Base-by-base conservation (phyloP, 2,329 filamentous ascomycete genomes). In the Geosmithia flava region DNA sequence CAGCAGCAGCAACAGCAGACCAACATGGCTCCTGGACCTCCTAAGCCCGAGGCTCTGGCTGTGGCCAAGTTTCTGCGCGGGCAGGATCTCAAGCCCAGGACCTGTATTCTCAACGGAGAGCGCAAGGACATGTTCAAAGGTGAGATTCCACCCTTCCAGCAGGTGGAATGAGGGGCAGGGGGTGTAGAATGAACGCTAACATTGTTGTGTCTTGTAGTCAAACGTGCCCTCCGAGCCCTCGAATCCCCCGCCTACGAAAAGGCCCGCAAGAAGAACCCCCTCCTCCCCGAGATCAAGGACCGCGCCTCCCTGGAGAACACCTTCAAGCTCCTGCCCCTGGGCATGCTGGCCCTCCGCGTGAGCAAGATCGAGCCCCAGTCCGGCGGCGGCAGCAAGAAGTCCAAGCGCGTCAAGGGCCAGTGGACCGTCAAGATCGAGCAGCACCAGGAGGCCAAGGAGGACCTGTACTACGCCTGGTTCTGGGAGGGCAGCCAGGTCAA, bases 61-160 rank as follows among this genome's bases (percentile, higher is more conserved):
- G 77, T 98, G 48, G 94, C 93, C 55, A 84, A 87, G 59, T 98
- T 95, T 68, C 70, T 98, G 51, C 81, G 82, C 56, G 67, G 76
- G 50, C 90, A 96, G 68, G 80, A 93, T 51, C 70, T 98, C 54
- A 98, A 98, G 76, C 76, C 79, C 17, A 77, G 93, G 53, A 96
- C 90, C 17, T 91, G 87, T 63, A 94, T 98, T 54, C 78, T 97
- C 54, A 90, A 96, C 55, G 93, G 93, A 58, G 90, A 96, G 74
- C 80, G 93, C 59, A 97, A 95, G 69, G 91, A 98, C 55, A 94
- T 98, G 87, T 97, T 98, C 68, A 85, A 84, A 75, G 89, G 88
- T 52, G 20, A 10, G 10, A 27, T 20, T 10, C 2, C 8, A 17
- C 20, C 20, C 19, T 44, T 5, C 19, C 42, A 7, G 39, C 7